Evolutionary conservation across 306 rosid genomes (phyloP), one percentile per base, ranked within the genome.

Genomic region (Castanea crenata): DNA sequence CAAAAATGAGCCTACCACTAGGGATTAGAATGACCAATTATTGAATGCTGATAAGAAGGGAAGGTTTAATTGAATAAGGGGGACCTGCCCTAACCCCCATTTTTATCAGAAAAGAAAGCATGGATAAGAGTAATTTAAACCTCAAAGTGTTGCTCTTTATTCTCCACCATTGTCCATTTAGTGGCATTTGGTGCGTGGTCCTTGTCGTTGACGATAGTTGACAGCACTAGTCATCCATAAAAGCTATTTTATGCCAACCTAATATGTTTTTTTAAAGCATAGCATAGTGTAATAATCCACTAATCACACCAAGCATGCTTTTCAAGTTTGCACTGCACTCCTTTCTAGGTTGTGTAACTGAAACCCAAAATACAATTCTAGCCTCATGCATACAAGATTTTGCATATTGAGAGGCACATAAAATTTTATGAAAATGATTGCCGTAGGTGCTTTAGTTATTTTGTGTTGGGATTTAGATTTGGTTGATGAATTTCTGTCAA

Each of bases 181-280:
- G 91, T 81, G 88, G 89, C 79, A 79, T 88, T 85, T 89, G 91
- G 92, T 89, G 74, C 55, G 75, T 85, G 86, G 85, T 78, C 79
- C 16, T 86, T 94, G 93, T 94, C 97, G 74, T 87, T 89, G 64
- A 70, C 90, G 90, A 87, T 90, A 78, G 90, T 90, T 86, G 91
- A 79, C 69, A 70, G 86, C 91, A 91, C 85, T 88, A 80, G 71
- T 79, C 83, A 76, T 81, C 85, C 85, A 84, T 6, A 76, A 74
- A 85, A 76, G 78, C 81, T 87, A 80, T 87, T 87, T 87, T 80
- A 82, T 83, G 41, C 75, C 44, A 80, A 88, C 97, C 97, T 87
- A 85, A 92, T 79, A 8, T 69, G 76, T 75, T 74, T 78, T 78
- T 88, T 83, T 71, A 35, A 32, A 55, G 69, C 70, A 80, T 69